A percentile compares a stretch with the other conserved stretches of the same genome.
These are phyloP conservation scores for Trametes punicea DNA, from an alignment of 768 basidiomycete species.

Conservation along the genomic window DNA sequence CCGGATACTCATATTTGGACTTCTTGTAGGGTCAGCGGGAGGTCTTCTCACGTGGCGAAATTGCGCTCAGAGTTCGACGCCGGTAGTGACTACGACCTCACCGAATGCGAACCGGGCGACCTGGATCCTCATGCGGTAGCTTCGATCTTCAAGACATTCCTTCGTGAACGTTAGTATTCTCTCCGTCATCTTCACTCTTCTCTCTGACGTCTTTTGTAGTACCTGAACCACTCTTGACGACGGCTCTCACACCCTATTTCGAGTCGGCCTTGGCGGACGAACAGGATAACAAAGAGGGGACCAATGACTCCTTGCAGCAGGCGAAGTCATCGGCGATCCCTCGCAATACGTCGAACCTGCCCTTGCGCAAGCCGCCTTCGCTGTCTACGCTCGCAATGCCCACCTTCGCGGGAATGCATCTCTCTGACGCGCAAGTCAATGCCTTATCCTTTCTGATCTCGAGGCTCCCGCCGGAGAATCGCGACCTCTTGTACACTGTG, in stretches of 20 bases:
- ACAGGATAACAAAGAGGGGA: constrained; percentile 29
- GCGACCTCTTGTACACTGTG: constrained; percentile 80
- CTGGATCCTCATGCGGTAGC: constrained; percentile 94
- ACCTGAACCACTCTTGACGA: constrained; percentile 82
- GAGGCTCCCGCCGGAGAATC: constrained; percentile 74
- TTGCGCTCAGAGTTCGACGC: constrained; percentile 80
- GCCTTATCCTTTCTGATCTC: constrained; percentile 61
- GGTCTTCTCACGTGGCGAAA: constrained; percentile 74
- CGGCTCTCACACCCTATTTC: constrained; percentile 66
- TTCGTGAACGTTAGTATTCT: constrained; percentile 78
- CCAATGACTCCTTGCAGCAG: constrained; percentile 15
- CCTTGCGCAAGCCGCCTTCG: constrained; percentile 73
- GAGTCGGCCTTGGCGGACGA: constrained; percentile 70
- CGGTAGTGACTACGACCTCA: constrained; percentile 84
- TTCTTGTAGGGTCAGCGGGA: constrained; percentile 67
- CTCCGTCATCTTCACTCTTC: constrained; percentile 12
- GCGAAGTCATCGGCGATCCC: constrained; percentile 16
- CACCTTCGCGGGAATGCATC: constrained; percentile 55
- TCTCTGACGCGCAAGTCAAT: constrained; percentile 55
- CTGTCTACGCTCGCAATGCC: constrained; percentile 77
- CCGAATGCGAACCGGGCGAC: constrained; percentile 75
- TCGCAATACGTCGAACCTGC: constrained; percentile 26
- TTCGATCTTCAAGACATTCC: constrained; percentile 87
- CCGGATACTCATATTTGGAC: not conserved
- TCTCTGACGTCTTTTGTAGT: constrained; percentile 46